Evolutionary conservation across 2,329 filamentous ascomycete genomes (phyloP).

Genomic region (Pseudogymnoascus sp.): DNA sequence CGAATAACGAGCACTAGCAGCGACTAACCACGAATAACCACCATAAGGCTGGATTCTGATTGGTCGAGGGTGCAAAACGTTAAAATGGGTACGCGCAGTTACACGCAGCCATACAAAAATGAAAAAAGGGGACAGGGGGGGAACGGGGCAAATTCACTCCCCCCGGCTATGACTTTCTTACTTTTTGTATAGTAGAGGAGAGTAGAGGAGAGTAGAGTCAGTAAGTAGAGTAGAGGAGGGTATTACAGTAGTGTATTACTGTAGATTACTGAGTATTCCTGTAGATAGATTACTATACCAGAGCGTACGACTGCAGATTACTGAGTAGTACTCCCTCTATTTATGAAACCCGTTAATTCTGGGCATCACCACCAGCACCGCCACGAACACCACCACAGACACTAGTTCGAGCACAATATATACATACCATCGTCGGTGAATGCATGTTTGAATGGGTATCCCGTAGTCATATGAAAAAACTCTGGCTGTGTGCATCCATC

Average conservation of each 20-base stretch:
- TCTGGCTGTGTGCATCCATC: not conserved
- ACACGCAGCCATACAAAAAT: not conserved
- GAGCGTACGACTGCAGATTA: too few relatives aligned
- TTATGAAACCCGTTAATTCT: not conserved
- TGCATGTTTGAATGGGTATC: not conserved
- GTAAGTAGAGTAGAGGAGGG: not conserved
- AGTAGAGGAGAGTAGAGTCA: too few relatives aligned
- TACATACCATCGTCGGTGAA: not conserved
- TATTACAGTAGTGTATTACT: not conserved
- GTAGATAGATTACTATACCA: not conserved
- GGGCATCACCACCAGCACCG: too few relatives aligned
- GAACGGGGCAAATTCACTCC: not conserved
- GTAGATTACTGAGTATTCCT: too few relatives aligned
- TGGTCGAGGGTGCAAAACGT: not conserved
- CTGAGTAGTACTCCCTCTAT: not conserved
- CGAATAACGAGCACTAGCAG: not conserved
- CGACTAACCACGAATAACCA: not conserved
- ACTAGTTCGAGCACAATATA: too few relatives aligned
- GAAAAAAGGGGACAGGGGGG: not conserved
- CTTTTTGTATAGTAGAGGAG: not conserved
- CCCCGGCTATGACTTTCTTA: not conserved
- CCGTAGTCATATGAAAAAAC: not conserved
- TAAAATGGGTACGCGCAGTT: slow-evolving; percentile 1
- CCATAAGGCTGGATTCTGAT: not conserved
- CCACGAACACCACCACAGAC: not conserved